phyloP scores from a whole-genome alignment of 2,329 filamentous ascomycete species.

The Phialophora verrucosa region DNA sequence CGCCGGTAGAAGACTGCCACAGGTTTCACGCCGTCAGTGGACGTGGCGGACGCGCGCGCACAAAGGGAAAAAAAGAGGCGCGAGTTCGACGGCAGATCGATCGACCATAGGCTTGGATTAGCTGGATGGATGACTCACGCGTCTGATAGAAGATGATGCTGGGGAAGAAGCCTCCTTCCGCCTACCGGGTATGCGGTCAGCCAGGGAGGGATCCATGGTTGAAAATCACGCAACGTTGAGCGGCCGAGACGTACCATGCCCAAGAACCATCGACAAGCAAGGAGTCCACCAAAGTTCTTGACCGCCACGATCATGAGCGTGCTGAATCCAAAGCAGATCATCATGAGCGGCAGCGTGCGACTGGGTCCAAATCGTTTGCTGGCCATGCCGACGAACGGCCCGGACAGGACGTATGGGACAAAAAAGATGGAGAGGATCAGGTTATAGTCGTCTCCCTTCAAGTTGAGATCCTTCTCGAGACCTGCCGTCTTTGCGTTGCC shows the following conservation, averaged over 20 bases:
- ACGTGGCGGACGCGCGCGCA: neutral
- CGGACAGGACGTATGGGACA: slow-evolving; percentile 73
- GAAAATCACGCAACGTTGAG: neutral
- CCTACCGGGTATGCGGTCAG: slow-evolving; percentile 1
- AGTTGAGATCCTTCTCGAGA: slow-evolving; percentile 58
- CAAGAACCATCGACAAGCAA: slow-evolving; percentile 72
- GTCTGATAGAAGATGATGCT: slow-evolving; percentile 49
- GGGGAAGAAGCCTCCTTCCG: slow-evolving; percentile 26
- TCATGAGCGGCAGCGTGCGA: slow-evolving; percentile 68
- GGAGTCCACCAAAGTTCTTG: slow-evolving; percentile 63
- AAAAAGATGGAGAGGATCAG: slow-evolving; percentile 74
- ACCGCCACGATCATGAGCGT: slow-evolving; percentile 60
- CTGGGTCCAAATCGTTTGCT: slow-evolving; percentile 72
- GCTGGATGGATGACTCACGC: neutral
- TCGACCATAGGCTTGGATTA: neutral
- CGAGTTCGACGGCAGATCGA: neutral
- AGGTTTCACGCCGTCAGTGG: slow-evolving; percentile 39
- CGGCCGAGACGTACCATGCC: slow-evolving; percentile 66
- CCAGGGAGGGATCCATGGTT: neutral
- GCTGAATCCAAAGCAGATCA: slow-evolving; percentile 70
- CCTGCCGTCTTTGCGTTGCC: slow-evolving; percentile 65
- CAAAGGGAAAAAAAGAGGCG: no score
- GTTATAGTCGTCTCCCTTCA: slow-evolving; percentile 70
- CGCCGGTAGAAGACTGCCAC: slow-evolving; percentile 69
- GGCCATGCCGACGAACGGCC: slow-evolving; percentile 68